Evolutionary conservation across 2,329 filamentous ascomycete genomes (phyloP), one percentile per base, ranked within the genome.

Genomic region (Pseudopyrenochaeta lycopersici): DNA sequence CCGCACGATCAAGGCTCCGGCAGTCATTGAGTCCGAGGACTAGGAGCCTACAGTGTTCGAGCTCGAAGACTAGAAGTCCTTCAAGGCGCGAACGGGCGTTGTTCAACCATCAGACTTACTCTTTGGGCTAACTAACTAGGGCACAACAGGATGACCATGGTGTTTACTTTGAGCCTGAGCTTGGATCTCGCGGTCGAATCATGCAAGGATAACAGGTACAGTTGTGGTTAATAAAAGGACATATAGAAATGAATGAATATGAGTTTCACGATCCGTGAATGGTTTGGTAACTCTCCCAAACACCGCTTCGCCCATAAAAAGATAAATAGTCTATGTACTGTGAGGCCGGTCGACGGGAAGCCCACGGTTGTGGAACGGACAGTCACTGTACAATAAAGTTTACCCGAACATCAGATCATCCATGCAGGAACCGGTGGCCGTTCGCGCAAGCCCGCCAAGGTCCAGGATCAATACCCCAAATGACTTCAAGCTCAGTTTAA

Each of bases 11-110:
- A 86, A 84, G 72, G 85, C 86, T 15, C 86, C 86, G 11, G 86
- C 86, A 2, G 81, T 88, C 44, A 85, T 88, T 65, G 86, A 88
- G 74, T 85, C 82, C 71, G 84, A 87, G 66, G 75, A 81, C 47
- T 75, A 74, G 64, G 50, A 43, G 42, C 35, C 23, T 40, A 46
- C 27, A 43, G 49, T 29, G 41, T 39, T 39, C 42, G 39, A 15
- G 17, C n/a, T 30, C 27, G 40, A 42, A 14, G 40, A 44, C 40
- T 44, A 36, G 40, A 31, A 29, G 47, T 38, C 20, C 14, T 41
- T 32, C 46, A 45, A 45, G 21, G 15, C 43, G 32, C 42, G 46
- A 39, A 36, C 9, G 27, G 36, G 41, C 15, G 6, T 48, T 20
- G 14, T 38, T 2, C 12, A 38, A 31, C 47, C 48, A 20, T 7